Evolutionary conservation across 176 grass and related monocot genomes (phyloP).

Genomic region (Chrysopogon serrulatus): DNA sequence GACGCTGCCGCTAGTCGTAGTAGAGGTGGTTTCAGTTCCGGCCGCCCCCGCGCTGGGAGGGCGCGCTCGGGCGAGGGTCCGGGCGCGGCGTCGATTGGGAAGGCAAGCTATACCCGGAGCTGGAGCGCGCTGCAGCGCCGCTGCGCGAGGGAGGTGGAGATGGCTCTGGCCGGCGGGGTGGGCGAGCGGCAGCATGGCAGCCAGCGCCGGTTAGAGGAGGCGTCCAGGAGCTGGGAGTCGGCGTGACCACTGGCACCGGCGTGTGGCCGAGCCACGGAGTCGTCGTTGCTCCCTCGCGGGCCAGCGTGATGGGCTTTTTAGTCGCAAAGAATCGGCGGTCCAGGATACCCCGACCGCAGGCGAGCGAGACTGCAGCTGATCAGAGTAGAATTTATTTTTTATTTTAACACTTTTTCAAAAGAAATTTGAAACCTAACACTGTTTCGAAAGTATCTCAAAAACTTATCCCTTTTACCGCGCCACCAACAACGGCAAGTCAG

Average conservation of each 20-base stretch:
- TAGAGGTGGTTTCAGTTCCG: not conserved
- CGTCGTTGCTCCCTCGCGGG: no score
- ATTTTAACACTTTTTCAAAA: no score
- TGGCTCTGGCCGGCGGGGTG: not conserved
- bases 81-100: not conserved
- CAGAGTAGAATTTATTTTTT: no score
- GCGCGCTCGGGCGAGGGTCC: not conserved
- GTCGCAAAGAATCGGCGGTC: no score
- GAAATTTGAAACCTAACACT: no score
- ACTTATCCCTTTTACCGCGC: no score
- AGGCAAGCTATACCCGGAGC: not conserved
- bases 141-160: not conserved
- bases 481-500: no score
- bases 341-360: not conserved
- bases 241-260: not conserved
- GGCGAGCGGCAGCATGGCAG: constrained; percentile 24
- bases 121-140: not conserved
- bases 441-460: no score
- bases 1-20: constrained; percentile 34
- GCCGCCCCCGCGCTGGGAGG: constrained; percentile 3
- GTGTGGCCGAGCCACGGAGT: not conserved
- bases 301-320: no score
- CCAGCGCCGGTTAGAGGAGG: not conserved
- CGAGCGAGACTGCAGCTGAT: not conserved
- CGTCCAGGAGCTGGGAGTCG: not conserved